These are phyloP conservation scores for Solanum etuberosum DNA, from an alignment of 257 asterid genomes.

Conservation along the genomic window DNA sequence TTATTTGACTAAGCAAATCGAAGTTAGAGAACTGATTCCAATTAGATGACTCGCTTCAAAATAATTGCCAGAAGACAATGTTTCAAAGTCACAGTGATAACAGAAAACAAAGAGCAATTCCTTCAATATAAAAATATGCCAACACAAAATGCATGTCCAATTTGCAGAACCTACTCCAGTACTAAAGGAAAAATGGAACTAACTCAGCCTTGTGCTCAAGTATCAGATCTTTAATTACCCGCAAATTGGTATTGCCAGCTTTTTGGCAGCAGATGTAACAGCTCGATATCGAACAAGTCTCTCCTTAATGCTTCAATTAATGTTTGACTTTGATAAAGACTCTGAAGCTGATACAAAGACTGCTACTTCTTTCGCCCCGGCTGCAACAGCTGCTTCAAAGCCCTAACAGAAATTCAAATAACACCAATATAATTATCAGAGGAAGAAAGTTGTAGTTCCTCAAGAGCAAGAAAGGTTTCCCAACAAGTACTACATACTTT, in stretches of 20 bases:
- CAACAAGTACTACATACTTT: slow-evolving; percentile 29
- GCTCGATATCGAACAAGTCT: slow-evolving; percentile 73
- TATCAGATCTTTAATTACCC: slow-evolving; percentile 39
- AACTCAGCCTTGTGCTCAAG: background rate
- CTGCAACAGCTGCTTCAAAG: slow-evolving; percentile 82
- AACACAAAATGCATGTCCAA: background rate
- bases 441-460: background rate
- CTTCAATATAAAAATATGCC: background rate
- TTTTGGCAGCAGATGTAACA: slow-evolving; percentile 70
- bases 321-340: slow-evolving; percentile 80
- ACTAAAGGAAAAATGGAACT: background rate
- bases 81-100: background rate
- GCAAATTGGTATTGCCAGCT: slow-evolving; percentile 76
- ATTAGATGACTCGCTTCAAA: background rate
- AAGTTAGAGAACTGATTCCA: background rate
- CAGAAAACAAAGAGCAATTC: background rate
- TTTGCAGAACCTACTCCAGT: background rate
- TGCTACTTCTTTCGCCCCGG: slow-evolving; percentile 89
- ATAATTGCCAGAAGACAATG: background rate
- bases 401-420: slow-evolving; percentile 34
- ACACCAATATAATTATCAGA: background rate
- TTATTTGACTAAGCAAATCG: background rate
- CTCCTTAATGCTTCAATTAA: slow-evolving; percentile 84
- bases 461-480: background rate
- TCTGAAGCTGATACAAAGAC: slow-evolving; percentile 93